Evolutionary conservation across 192 early-diverging fungal species (phyloP).

Genomic region (Funneliformis mosseae): DNA sequence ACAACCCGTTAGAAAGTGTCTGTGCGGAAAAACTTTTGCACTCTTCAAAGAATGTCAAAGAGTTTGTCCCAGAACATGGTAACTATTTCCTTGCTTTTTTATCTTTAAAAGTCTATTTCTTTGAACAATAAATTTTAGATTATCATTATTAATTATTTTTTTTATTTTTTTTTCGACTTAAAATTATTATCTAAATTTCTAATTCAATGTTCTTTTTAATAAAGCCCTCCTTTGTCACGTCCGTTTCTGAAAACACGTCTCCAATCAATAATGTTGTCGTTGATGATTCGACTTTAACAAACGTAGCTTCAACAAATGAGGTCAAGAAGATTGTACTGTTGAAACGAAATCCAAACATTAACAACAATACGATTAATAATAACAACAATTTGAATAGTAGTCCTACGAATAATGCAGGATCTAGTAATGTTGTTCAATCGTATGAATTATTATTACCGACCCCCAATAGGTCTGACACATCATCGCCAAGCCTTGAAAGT

Average conservation of each 20-base stretch:
- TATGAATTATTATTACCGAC: conserved; percentile 10
- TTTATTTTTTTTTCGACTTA: background rate
- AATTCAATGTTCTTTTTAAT: background rate
- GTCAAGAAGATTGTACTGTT: conserved; percentile 24
- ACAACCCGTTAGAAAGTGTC: background rate
- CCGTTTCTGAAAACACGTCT: conserved; percentile 20
- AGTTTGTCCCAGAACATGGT: conserved; percentile 14
- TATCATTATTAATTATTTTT: background rate
- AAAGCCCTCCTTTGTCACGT: conserved; percentile 22
- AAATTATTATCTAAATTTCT: background rate
- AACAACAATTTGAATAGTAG: background rate
- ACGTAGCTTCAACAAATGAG: background rate
- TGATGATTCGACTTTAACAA: conserved; percentile 8
- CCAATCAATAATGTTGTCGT: background rate
- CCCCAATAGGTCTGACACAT: conserved; percentile 20
- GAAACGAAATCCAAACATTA: conserved; percentile 22
- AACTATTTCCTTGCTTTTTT: background rate
- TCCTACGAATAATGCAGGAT: background rate
- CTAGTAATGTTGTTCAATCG: background rate
- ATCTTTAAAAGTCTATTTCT: background rate
- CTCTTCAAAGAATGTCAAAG: conserved; percentile 13
- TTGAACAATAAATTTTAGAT: background rate
- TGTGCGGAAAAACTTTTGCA: background rate
- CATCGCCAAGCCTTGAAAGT: conserved; percentile 17
- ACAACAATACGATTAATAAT: conserved; percentile 7